Evolutionary conservation across 371 early-diverging fungal species (phyloP).

Genomic region (Conidiobolus coronatus): DNA sequence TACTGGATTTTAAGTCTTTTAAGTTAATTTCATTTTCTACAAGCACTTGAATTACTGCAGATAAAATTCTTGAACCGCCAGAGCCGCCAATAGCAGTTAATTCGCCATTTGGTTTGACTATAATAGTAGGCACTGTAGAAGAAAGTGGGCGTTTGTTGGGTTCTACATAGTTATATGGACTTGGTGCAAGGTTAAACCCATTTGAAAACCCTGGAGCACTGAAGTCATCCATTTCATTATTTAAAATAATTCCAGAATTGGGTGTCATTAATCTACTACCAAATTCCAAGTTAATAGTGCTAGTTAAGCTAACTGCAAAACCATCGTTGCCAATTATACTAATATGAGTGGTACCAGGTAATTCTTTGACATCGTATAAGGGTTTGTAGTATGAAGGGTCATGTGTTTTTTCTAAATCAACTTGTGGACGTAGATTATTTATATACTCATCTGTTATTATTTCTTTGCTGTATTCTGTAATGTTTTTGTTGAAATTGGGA

Average conservation of each 20-base stretch:
- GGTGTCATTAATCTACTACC: constrained; percentile 87
- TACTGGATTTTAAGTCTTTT: constrained; percentile 34
- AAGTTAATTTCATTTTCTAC: background rate
- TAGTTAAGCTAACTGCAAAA: constrained; percentile 72
- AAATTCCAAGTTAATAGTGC: constrained; percentile 86
- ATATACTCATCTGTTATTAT: no score
- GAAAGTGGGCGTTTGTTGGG: constrained; percentile 88
- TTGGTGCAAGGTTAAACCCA: constrained; percentile 61
- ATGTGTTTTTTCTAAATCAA: constrained; percentile 16
- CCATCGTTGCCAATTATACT: constrained; percentile 73
- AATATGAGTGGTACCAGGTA: constrained; percentile 95
- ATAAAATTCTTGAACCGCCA: constrained; percentile 91
- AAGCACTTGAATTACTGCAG: constrained; percentile 43
- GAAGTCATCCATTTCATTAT: constrained; percentile 98
- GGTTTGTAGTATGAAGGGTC: constrained; percentile 51
- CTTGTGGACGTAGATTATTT: background rate
- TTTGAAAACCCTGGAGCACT: constrained; percentile 68
- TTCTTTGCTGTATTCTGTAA: no score
- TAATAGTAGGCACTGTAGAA: constrained; percentile 67
- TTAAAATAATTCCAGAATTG: constrained; percentile 87
- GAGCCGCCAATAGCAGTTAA: constrained; percentile 65
- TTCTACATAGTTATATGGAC: constrained; percentile 52
- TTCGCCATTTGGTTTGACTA: constrained; percentile 30
- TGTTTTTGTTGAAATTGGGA: constrained; percentile 23
- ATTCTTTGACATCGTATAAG: constrained; percentile 42